Percentiles rank a stretch among this genome's conserved stretches.
These are phyloP conservation scores for Leccinum disarticulatum DNA, from an alignment of 768 basidiomycete genomes.

Conservation along the genomic window DNA sequence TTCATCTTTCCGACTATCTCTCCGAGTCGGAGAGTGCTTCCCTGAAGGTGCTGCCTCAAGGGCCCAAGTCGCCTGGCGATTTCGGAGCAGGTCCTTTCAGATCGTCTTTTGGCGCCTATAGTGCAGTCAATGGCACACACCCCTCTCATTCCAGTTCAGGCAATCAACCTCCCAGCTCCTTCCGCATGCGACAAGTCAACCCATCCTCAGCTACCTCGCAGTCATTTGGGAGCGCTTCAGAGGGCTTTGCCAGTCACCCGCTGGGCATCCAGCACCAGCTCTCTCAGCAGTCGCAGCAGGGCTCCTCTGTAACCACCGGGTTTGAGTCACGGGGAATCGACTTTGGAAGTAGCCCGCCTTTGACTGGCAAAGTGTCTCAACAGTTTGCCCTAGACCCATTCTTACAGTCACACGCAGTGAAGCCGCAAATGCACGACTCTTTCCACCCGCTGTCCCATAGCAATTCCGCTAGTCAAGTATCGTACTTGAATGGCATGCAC, in stretches of 20 bases:
- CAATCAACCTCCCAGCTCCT: slow-evolving; percentile 32
- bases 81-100: slow-evolving; percentile 37
- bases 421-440: slow-evolving; percentile 34
- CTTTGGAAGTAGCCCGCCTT: slow-evolving; percentile 30
- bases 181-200: slow-evolving; percentile 38
- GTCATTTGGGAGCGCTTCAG: slow-evolving; percentile 25
- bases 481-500: slow-evolving; percentile 43
- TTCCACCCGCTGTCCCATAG: slow-evolving; percentile 35
- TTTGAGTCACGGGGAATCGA: slow-evolving; percentile 34
- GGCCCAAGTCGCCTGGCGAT: slow-evolving; percentile 32
- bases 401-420: slow-evolving; percentile 29
- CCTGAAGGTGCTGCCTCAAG: slow-evolving; percentile 33
- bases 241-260: slow-evolving; percentile 28
- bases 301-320: slow-evolving; percentile 21
- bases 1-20: slow-evolving; percentile 35
- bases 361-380: slow-evolving; percentile 29
- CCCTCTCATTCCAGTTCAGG: slow-evolving; percentile 25
- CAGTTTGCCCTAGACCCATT: slow-evolving; percentile 36
- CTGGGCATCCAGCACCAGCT: slow-evolving; percentile 34
- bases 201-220: slow-evolving; percentile 29
- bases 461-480: slow-evolving; percentile 31
- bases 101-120: slow-evolving; percentile 37
- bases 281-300: slow-evolving; percentile 37
- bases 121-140: slow-evolving; percentile 27
- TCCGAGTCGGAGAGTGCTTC: slow-evolving; percentile 34